Evolutionary conservation across 306 rosid genomes (phyloP).

Genomic region (Vigna radiata): DNA sequence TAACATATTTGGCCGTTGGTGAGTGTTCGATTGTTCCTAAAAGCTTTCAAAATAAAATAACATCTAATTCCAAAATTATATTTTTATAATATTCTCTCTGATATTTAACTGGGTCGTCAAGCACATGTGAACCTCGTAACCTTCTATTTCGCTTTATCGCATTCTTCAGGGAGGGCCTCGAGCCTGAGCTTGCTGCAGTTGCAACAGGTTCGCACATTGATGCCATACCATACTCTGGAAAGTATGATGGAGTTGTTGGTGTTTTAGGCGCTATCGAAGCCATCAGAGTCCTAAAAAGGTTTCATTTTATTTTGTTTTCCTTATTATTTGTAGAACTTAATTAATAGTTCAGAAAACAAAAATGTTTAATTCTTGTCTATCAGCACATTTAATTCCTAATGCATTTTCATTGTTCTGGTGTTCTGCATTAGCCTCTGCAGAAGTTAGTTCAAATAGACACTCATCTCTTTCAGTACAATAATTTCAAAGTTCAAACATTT

Average conservation of each 20-base stretch:
- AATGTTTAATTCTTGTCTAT: conserved; percentile 21
- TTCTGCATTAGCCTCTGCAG: not conserved
- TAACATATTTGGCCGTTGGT: conserved; percentile 94
- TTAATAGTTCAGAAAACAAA: conserved; percentile 9
- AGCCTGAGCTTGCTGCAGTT: conserved; percentile 81
- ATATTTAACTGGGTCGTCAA: conserved; percentile 12
- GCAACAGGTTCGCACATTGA: conserved; percentile 96
- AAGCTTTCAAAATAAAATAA: not conserved
- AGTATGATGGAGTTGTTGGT: conserved; percentile 96
- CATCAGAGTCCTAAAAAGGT: conserved; percentile 85
- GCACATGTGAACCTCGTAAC: conserved; percentile 31
- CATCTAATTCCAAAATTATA: not conserved
- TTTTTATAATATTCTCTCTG: conserved; percentile 9
- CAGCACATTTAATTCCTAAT: conserved; percentile 18
- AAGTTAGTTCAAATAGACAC: conserved; percentile 13
- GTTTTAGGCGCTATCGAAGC: conserved; percentile 99
- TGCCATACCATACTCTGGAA: conserved; percentile 97
- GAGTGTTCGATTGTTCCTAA: conserved; percentile 48
- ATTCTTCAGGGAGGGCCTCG: conserved; percentile 74
- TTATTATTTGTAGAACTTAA: conserved; percentile 12
- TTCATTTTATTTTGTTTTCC: conserved; percentile 41
- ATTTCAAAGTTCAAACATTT: conserved; percentile 1
- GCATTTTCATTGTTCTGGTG: conserved; percentile 20
- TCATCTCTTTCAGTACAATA: not conserved
- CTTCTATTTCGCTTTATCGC: conserved; percentile 3